Conservation (phyloP, 2,329 filamentous ascomycete genomes). For the Ilyonectria robusta region DNA sequence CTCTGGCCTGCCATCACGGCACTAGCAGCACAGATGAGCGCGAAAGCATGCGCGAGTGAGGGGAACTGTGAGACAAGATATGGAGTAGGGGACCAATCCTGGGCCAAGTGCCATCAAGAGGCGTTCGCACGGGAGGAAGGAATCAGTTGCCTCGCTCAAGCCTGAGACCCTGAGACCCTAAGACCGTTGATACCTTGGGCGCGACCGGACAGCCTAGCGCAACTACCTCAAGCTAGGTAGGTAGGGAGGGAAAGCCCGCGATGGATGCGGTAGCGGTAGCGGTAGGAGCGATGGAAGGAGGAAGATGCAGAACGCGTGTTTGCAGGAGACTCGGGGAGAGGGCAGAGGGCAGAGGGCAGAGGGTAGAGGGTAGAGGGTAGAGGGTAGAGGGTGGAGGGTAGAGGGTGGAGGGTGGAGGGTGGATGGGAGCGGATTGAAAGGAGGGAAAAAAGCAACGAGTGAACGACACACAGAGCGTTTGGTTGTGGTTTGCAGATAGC, state of each 20-base stretch:
- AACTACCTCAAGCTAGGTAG: neutral
- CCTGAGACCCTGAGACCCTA: neutral
- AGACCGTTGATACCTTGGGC: neutral
- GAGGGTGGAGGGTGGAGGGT: neutral
- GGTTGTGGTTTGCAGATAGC: neutral
- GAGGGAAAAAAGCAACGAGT: constrained; percentile 28
- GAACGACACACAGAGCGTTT: constrained; percentile 15
- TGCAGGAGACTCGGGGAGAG: neutral
- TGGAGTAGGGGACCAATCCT: constrained; percentile 1
- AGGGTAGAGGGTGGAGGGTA: neutral
- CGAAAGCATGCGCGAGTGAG: constrained; percentile 34
- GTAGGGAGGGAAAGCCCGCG: neutral
- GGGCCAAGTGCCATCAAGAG: neutral
- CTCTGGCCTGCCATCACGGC: constrained; percentile 39
- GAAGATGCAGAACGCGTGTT: neutral
- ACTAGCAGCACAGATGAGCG: constrained; percentile 23
- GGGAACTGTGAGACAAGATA: constrained; percentile 10
- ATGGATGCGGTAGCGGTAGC: neutral
- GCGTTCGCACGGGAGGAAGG: neutral
- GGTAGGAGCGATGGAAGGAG: neutral
- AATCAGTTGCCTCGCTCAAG: neutral
- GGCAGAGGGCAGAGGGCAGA: neutral
- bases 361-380: neutral
- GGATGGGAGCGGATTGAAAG: neutral
- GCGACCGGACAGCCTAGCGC: neutral